These are phyloP conservation scores for Trifolium dubium DNA, from an alignment of 306 rosid genomes.

Conservation along the genomic window DNA sequence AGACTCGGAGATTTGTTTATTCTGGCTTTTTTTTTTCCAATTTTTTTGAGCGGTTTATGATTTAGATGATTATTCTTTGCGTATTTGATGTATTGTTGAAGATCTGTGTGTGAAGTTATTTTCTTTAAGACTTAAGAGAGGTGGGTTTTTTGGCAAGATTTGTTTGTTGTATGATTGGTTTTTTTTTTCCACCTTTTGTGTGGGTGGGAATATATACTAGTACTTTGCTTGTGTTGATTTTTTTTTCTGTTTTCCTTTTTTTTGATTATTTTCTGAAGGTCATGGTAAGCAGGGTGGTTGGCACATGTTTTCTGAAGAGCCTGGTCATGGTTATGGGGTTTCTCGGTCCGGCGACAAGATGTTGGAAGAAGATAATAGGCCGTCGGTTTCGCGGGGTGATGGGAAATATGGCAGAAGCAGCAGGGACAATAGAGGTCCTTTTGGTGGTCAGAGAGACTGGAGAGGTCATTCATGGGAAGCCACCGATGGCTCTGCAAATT, in stretches of 20 bases:
- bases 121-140: not conserved
- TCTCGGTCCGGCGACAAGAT: slow-evolving; percentile 80
- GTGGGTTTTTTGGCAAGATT: not conserved
- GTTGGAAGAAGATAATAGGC: slow-evolving; percentile 69
- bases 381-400: slow-evolving; percentile 68
- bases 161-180: not conserved
- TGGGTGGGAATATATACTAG: slow-evolving; percentile 41
- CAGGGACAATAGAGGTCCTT: slow-evolving; percentile 74
- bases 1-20: not conserved
- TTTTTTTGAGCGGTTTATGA: not conserved
- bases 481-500: slow-evolving; percentile 53
- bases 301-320: slow-evolving; percentile 82
- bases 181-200: not conserved
- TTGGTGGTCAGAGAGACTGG: slow-evolving; percentile 70
- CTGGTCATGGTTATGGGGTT: slow-evolving; percentile 73
- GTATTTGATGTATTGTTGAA: slow-evolving; percentile 12
- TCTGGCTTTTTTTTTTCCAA: not conserved
- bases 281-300: slow-evolving; percentile 96
- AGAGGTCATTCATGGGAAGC: slow-evolving; percentile 74
- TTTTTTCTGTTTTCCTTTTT: slow-evolving; percentile 35
- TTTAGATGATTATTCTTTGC: slow-evolving; percentile 12
- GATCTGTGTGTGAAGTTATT: slow-evolving; percentile 45
- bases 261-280: slow-evolving; percentile 72
- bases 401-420: slow-evolving; percentile 72
- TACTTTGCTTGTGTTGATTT: slow-evolving; percentile 61